Evolutionary conservation across 495 filamentous ascomycete species (phyloP), one percentile per base, ranked within the genome.

Genomic region (Hypoxylon trugodes): DNA sequence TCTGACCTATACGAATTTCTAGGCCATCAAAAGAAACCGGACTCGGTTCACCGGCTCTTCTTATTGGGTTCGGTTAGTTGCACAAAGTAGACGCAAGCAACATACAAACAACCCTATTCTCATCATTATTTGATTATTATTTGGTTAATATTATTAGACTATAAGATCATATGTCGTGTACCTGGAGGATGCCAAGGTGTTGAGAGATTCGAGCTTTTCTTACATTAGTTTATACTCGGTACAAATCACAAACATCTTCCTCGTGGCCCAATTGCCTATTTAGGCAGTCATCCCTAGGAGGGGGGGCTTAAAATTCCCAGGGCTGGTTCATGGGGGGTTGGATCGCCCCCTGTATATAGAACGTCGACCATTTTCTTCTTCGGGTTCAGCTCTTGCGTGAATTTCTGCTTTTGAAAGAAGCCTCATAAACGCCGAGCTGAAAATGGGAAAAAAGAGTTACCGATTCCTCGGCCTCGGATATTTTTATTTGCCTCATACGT

Each of bases 361-460:
- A 13, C 2, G 9, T 32, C 22, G 19, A 24, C 24, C 42, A 32
- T 47, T 47, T 47, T 38, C 15, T 18, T 59, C 43, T 6, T n/a
- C 24, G 42, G 19, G 35, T 67, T 67, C 64, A 67, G 64, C 64
- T 67, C 37, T 19, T 41, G 46, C 46, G 35, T 38, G n/a, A 41
- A 32, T 57, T 22, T 26, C 35, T 52, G 30, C 26, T 32, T 46
- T 59, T 18, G 24, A n/a, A n/a, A 12, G 18, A 57, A 66, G 64
- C 64, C 64, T 61, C 36, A 28, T 40, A 26, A n/a, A 53, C 51
- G 52, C 52, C 45, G 50, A 67, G 64, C 64, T 67, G 64, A 67
- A 67, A 60, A 56, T 22, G 24, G 3, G 10, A 19, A 4, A 42
- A 38, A 54, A 46, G 32, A 41, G 18, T 45, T 60, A 53, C 56